Conservation (phyloP, 1,284 basidiomycete species). For the Cryptococcus neoformans region DNA sequence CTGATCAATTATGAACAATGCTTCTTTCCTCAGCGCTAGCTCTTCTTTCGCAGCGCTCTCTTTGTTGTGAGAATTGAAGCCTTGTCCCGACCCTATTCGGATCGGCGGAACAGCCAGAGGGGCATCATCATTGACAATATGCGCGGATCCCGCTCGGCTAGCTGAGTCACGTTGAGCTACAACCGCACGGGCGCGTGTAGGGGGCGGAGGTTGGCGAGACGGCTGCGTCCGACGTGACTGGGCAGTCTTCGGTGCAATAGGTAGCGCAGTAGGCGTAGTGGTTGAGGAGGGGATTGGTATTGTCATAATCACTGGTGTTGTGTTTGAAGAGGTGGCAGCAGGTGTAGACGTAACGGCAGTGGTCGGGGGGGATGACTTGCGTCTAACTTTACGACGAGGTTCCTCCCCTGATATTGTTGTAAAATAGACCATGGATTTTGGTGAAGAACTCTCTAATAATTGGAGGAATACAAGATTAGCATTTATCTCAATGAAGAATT, state of each 20-base stretch:
- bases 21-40: constrained; percentile 27
- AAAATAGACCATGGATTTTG: no score
- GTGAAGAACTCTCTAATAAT: no score
- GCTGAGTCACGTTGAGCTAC: background rate
- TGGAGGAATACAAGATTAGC: no score
- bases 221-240: background rate
- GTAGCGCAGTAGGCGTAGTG: background rate
- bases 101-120: constrained; percentile 22
- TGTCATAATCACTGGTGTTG: background rate
- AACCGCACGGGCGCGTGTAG: background rate
- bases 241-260: background rate
- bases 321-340: background rate
- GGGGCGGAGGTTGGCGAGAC: background rate
- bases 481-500: no score
- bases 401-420: background rate
- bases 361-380: background rate
- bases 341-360: background rate
- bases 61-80: constrained; percentile 4
- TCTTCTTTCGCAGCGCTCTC: constrained; percentile 30
- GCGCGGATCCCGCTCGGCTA: constrained; percentile 11
- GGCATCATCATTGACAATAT: constrained; percentile 23
- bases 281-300: background rate
- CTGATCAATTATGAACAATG: constrained; percentile 25
- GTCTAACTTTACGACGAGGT: background rate
- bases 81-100: constrained; percentile 31